These are phyloP conservation scores for Amanita pallidorosea DNA, from an alignment of 768 basidiomycete genomes.

Conservation along the genomic window DNA sequence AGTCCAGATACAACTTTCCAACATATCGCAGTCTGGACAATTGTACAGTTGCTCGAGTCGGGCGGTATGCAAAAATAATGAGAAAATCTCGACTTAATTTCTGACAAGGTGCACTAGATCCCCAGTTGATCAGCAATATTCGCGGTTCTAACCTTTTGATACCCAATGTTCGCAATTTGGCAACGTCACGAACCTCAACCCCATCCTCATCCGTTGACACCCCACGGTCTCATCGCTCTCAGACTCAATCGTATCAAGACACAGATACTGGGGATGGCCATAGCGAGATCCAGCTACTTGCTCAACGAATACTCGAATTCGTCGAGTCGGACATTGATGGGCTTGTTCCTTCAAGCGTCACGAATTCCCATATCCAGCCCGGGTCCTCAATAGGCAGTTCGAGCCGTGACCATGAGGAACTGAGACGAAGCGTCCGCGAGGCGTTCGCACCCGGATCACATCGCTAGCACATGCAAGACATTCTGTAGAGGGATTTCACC, in stretches of 20 bases:
- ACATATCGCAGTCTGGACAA: constrained; percentile 99
- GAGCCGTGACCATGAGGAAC: constrained; percentile 65
- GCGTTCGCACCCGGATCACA: constrained; percentile 64
- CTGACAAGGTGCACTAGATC: constrained; percentile 38
- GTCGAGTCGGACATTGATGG: constrained; percentile 67
- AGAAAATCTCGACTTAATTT: constrained; percentile 1
- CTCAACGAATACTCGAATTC: constrained; percentile 77
- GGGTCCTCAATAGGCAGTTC: constrained; percentile 60
- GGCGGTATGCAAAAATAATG: constrained; percentile 41
- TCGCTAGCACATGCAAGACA: constrained; percentile 22
- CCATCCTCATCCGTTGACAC: constrained; percentile 68
- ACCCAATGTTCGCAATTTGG: constrained; percentile 78
- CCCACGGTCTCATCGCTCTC: constrained; percentile 59
- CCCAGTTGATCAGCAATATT: constrained; percentile 83
- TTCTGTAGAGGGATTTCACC: background rate
- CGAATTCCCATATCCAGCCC: constrained; percentile 57
- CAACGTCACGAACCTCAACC: constrained; percentile 58
- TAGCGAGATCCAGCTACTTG: constrained; percentile 82
- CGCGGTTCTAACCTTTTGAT: constrained; percentile 73
- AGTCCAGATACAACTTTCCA: constrained; percentile 97
- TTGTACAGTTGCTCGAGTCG: constrained; percentile 95
- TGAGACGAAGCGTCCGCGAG: constrained; percentile 73
- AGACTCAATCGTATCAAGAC: constrained; percentile 64
- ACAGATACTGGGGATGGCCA: constrained; percentile 83
- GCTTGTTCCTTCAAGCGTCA: constrained; percentile 46